Conservation (phyloP, 1,284 basidiomycete species). For the Dichomitus squalens region DNA sequence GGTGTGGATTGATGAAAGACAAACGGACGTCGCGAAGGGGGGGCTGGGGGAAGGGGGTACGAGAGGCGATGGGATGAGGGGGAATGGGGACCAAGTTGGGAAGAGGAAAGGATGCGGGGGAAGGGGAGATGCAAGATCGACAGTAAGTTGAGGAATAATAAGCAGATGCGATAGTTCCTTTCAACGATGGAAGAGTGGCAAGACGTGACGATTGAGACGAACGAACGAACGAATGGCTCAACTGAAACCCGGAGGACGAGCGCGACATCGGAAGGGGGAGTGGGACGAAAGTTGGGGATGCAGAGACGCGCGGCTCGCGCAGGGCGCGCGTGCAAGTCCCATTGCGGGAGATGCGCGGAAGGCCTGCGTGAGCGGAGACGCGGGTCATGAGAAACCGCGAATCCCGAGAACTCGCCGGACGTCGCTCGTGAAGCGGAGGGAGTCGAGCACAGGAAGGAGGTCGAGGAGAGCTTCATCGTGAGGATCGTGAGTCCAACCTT, state of each 20-base stretch:
- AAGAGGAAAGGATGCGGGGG: neutral
- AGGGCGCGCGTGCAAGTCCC: neutral
- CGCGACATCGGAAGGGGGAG: neutral
- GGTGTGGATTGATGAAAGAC: neutral
- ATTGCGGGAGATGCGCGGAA: neutral
- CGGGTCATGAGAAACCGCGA: constrained; percentile 52
- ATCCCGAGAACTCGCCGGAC: constrained; percentile 93
- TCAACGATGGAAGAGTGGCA: constrained; percentile 9
- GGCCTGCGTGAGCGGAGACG: neutral
- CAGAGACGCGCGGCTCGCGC: neutral
- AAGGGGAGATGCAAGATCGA: constrained; percentile 7
- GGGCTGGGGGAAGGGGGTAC: too few relatives aligned
- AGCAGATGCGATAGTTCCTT: constrained; percentile 24
- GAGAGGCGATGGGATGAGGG: neutral
- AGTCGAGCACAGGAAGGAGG: constrained; percentile 93
- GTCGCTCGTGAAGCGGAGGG: constrained; percentile 93
- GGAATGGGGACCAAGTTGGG: neutral
- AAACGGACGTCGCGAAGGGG: neutral
- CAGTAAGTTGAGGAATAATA: constrained; percentile 21
- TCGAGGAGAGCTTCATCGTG: constrained; percentile 96
- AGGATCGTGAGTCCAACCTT: constrained; percentile 98
- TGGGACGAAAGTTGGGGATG: neutral
- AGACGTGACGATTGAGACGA: neutral
- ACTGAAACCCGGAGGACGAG: constrained; percentile 1
- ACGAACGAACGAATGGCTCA: constrained; percentile 2